phyloP scores from a whole-genome alignment of 192 early-diverging fungal genomes.

The Podila horticola region DNA sequence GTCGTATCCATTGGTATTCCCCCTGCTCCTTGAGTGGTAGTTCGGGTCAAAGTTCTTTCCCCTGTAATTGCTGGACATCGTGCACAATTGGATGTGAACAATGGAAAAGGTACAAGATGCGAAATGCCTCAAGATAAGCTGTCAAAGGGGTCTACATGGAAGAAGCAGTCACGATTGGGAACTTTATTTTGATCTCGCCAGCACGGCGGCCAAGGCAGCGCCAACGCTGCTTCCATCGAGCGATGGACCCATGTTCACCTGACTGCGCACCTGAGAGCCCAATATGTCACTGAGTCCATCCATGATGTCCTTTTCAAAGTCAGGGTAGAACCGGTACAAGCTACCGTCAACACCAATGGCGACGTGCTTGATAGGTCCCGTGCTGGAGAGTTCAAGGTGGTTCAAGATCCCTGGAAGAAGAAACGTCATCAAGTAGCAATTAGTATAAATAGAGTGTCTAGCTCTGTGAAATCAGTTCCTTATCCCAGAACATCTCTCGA shows the following conservation, averaged over 20 bases:
- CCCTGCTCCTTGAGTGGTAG: neutral
- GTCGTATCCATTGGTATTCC: neutral
- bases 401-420: constrained; percentile 29
- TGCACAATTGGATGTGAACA: no score
- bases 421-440: no score
- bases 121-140: no score
- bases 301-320: constrained; percentile 75
- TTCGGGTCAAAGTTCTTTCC: constrained; percentile 17
- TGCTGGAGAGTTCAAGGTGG: constrained; percentile 16
- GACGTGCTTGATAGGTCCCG: neutral
- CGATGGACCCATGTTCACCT: constrained; percentile 68
- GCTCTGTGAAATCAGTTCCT: no score
- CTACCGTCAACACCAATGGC: constrained; percentile 70
- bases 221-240: constrained; percentile 78
- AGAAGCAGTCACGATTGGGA: no score
- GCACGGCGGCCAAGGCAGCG: constrained; percentile 54
- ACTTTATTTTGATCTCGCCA: neutral
- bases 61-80: constrained; percentile 1
- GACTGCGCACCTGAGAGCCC: constrained; percentile 58
- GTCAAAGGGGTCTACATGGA: no score
- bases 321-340: constrained; percentile 71
- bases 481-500: no score
- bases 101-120: no score
- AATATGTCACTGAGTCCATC: constrained; percentile 79
- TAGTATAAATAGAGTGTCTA: no score